Evolutionary conservation across 805 yeast genomes (phyloP), one percentile per base, ranked within the genome.

Genomic region (Metschnikowia lunata): DNA sequence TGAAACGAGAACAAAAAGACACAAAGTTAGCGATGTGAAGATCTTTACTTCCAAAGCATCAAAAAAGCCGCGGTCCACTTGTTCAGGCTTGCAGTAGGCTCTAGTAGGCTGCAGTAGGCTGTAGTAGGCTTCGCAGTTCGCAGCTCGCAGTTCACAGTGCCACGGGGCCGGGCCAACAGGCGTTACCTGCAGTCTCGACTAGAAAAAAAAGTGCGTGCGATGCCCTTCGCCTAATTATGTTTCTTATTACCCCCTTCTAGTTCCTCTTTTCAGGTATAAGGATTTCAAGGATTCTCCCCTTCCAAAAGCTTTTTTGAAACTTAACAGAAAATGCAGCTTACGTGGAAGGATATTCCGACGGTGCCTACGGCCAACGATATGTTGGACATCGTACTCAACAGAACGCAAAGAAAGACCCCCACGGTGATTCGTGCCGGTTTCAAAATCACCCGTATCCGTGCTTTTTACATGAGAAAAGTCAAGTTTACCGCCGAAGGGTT

Each of bases 331-430:
- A 93, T 91, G 99, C 98, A 91, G 75, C 80, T 91, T 56, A 84
- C 97, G 38, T 91, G 98, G 98, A 91, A 93, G 71, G 98, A 93
- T 68, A 93, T 91, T 64, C 96, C 98, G 18, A 83, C 95, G 39
- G 96, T 91, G 54, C 95, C 98, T 37, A 83, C 83, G 54, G 74
- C 95, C 59, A 88, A 85, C 66, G 98, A 93, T 70, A 76, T 90
- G 77, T 76, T 93, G 80, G 99, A 93, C 70, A 88, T 93, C 52
- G 96, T 93, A 51, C 85, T 93, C 54, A 93, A 93, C 76, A 79
- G 97, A 63, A 93, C 99, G 1, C 99, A 93, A 74, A 83, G 99
- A 72, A 93, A 93, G 72, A 93, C 99, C 6, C 99, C 99, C 47
- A 93, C 99, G n/a, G 97, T 93, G 45, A 86, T 93, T 56, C 83